Base-by-base conservation (phyloP, 2,329 filamentous ascomycete species). In the Ceratocystis lukuohia region DNA sequence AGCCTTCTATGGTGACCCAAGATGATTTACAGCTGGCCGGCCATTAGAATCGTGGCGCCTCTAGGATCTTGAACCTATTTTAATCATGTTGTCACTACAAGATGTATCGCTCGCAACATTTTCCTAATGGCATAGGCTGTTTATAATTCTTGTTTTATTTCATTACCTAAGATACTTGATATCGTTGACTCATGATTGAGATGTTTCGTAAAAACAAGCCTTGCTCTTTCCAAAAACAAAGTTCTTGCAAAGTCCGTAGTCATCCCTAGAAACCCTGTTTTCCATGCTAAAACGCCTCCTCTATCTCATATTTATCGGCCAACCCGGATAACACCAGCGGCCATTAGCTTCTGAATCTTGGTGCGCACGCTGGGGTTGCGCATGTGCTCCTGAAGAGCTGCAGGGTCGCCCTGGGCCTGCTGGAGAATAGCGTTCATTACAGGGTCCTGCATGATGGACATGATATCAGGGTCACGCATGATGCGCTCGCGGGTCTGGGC, bases 361-460 rank as follows among this genome's bases (percentile, higher is more conserved):
- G 84, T 84, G 68, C 86, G 83, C 71, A 99, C 89, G 67, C 81
- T 83, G 0, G 91, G 84, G 80, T 97, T 99, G 80, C 87, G 89
- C 89, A 99, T 96, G 77, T 99, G 95, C 76, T 99, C 93, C 75
- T 95, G 88, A 69, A 99, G 84, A 59, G 94, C 94, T 62, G 88
- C 88, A 20, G 94, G 94, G 73, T 99, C 89, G 66, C 85, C 86
- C 81, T 97, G 96, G 59, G 94, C 94, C 79, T 99, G 94, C 76
- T 97, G 92, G 66, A 97, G 84, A 71, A 96, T 96, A 70, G 88
- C 88, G 79, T 99, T 91, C 93, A 99, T 97, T 74, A 99, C 87
- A 17, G 94, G 94, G 74, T 99, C 94, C 76, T 92, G 87, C 78
- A 97, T 89, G 73, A 96, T 93, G 69, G 80, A 77, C 83, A 95